Conservation (phyloP, 177 flowering plant genomes). For the Tripterygium wilfordii region DNA sequence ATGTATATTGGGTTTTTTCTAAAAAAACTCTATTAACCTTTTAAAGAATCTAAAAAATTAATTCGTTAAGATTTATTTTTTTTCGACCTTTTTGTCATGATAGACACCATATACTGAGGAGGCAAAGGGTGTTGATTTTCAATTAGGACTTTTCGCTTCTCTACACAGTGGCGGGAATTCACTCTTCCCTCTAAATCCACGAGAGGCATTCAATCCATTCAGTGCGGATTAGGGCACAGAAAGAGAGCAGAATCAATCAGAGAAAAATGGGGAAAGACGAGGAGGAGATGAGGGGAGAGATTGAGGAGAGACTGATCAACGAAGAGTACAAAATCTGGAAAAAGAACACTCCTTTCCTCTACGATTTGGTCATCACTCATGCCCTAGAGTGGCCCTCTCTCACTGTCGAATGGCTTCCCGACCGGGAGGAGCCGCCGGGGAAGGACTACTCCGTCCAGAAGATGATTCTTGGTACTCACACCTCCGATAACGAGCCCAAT, state of each 20-base stretch:
- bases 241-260: neutral
- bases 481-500: slow-evolving; percentile 95
- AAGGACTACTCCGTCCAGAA: slow-evolving; percentile 93
- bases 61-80: no score
- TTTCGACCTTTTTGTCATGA: no score
- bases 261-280: slow-evolving; percentile 33
- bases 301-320: slow-evolving; percentile 83
- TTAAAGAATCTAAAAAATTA: no score
- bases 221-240: no score
- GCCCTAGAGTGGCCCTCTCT: slow-evolving; percentile 98
- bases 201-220: no score
- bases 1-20: no score
- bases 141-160: no score
- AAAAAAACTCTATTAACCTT: no score
- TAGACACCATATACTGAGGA: no score
- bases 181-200: no score
- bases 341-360: slow-evolving; percentile 91
- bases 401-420: slow-evolving; percentile 95
- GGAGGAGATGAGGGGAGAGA: slow-evolving; percentile 86
- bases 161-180: no score
- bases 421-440: slow-evolving; percentile 80
- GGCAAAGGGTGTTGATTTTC: no score
- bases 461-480: slow-evolving; percentile 89
- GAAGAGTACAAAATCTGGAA: slow-evolving; percentile 99
- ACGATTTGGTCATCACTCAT: slow-evolving; percentile 90